These are phyloP conservation scores for Triglochin maritima DNA, from an alignment of 106 monocot genomes.

Conservation along the genomic window DNA sequence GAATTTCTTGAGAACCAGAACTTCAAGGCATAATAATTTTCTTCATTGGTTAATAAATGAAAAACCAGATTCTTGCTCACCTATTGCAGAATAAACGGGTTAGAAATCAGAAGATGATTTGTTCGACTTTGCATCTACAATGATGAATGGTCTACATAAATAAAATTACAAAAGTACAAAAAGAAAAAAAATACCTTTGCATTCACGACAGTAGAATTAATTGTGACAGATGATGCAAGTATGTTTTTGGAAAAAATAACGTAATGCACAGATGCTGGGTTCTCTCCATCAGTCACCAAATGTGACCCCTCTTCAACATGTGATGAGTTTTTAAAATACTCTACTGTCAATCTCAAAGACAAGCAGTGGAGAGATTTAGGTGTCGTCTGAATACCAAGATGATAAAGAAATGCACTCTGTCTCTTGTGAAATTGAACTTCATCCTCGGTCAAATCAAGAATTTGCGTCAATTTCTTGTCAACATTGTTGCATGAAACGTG, in stretches of 20 bases:
- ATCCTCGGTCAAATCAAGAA: conserved; percentile 77
- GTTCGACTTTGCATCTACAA: not conserved
- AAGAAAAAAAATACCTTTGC: conserved; percentile 37
- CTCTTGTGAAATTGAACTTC: conserved; percentile 76
- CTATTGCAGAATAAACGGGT: conserved; percentile 20
- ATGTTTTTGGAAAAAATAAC: conserved; percentile 67
- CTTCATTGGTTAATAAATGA: conserved; percentile 57
- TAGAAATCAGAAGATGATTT: not conserved
- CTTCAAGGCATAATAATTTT: conserved; percentile 69
- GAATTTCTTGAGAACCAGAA: conserved; percentile 56
- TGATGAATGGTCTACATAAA: not conserved
- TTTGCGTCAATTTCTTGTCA: conserved; percentile 77
- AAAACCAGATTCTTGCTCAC: conserved; percentile 46
- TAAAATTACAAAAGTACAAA: not conserved
- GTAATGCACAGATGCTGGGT: conserved; percentile 41
- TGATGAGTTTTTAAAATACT: conserved; percentile 44
- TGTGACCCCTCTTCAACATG: conserved; percentile 15
- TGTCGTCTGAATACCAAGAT: conserved; percentile 80
- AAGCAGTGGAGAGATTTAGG: conserved; percentile 86
- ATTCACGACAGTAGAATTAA: conserved; percentile 81
- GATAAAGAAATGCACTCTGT: conserved; percentile 83
- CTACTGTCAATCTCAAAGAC: conserved; percentile 87
- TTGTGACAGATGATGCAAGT: conserved; percentile 59
- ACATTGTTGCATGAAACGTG: conserved; percentile 66
- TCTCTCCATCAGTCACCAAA: conserved; percentile 19